These are phyloP conservation scores for Biscutella laevigata DNA, from an alignment of 441 rosid species.

Conservation along the genomic window DNA sequence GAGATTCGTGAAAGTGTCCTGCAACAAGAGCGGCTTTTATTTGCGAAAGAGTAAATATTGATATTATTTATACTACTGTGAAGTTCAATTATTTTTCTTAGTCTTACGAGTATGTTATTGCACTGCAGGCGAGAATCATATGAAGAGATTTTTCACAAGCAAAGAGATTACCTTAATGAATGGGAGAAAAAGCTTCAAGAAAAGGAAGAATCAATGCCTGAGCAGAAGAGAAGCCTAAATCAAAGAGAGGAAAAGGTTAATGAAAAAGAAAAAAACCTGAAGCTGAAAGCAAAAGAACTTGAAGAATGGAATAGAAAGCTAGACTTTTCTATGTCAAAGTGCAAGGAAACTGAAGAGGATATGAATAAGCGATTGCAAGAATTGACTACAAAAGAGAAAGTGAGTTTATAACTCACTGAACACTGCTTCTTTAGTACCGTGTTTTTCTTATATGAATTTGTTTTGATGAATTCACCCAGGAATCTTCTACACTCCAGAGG, in stretches of 20 bases:
- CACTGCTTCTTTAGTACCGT: neutral
- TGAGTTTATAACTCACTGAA: conserved; percentile 20
- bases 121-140: conserved; percentile 65
- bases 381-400: conserved; percentile 61
- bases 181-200: conserved; percentile 52
- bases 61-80: neutral
- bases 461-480: conserved; percentile 33
- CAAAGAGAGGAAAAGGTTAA: conserved; percentile 56
- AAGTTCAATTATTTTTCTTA: neutral
- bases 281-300: conserved; percentile 44
- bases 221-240: conserved; percentile 44
- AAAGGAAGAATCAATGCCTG: conserved; percentile 48
- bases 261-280: conserved; percentile 40
- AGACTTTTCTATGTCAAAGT: conserved; percentile 36
- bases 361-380: conserved; percentile 41
- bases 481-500: conserved; percentile 38
- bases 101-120: conserved; percentile 18
- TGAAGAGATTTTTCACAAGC: conserved; percentile 45
- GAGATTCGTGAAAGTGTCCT: conserved; percentile 62
- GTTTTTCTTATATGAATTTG: conserved; percentile 11
- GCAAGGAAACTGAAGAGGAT: conserved; percentile 53
- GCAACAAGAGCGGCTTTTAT: conserved; percentile 58
- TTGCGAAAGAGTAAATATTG: conserved; percentile 49
- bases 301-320: conserved; percentile 46
- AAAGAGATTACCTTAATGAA: conserved; percentile 60